Conservation (phyloP, 176 grass and related monocot genomes). For the Rhynchospora tenuis region DNA sequence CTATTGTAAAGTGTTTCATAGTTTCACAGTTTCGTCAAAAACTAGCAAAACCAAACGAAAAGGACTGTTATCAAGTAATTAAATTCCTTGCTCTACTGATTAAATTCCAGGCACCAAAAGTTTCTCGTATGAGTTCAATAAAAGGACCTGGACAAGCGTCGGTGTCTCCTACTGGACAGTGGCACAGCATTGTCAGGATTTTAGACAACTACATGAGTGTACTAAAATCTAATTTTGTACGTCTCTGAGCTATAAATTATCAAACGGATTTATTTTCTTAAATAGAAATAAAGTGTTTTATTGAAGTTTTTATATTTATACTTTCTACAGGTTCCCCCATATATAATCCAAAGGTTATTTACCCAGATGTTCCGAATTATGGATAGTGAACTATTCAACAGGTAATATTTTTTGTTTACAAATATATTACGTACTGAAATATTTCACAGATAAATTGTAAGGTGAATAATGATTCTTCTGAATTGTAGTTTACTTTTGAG, state of each 20-base stretch:
- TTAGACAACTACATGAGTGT: slow-evolving; percentile 48
- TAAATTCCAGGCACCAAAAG: slow-evolving; percentile 14
- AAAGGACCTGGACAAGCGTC: slow-evolving; percentile 9
- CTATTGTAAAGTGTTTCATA: neutral
- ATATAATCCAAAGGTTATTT: slow-evolving; percentile 74
- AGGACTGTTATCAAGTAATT: neutral
- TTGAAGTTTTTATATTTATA: slow-evolving; percentile 11
- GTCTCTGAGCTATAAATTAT: slow-evolving; percentile 10
- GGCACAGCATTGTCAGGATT: slow-evolving; percentile 52
- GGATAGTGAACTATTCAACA: slow-evolving; percentile 85
- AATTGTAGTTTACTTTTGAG: slow-evolving; percentile 63
- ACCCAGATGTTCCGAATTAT: slow-evolving; percentile 73
- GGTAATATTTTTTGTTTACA: slow-evolving; percentile 38
- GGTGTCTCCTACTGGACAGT: slow-evolving; percentile 34
- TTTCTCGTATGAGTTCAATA: slow-evolving; percentile 9
- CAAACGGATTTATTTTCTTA: neutral
- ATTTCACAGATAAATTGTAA: slow-evolving; percentile 25
- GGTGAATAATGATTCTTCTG: slow-evolving; percentile 24
- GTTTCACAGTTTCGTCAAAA: neutral
- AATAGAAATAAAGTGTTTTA: neutral
- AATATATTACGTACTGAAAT: neutral
- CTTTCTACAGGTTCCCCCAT: slow-evolving; percentile 61
- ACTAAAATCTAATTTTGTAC: slow-evolving; percentile 56
- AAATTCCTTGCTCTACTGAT: neutral
- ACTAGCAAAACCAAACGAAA: neutral